Evolutionary conservation across 176 grass and related monocot genomes (phyloP).

Genomic region (Aegilops tauschii): DNA sequence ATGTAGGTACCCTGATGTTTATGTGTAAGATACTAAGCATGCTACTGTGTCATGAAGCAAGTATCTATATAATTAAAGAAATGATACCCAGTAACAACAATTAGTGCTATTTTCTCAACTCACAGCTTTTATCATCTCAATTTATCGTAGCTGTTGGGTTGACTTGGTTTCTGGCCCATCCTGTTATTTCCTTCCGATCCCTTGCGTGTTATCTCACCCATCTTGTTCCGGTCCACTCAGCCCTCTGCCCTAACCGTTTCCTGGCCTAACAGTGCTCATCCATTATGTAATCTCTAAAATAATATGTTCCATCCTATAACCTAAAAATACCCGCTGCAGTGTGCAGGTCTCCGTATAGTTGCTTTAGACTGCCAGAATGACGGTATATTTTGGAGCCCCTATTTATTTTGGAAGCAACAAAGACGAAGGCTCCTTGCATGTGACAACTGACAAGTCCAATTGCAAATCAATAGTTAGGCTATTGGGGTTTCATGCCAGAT

Average conservation of each 20-base stretch:
- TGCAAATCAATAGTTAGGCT: conserved; percentile 21
- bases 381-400: neutral
- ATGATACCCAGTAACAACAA: neutral
- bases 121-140: neutral
- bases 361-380: neutral
- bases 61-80: neutral
- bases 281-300: neutral
- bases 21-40: conserved; percentile 3
- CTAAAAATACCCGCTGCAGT: neutral
- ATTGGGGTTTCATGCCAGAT: neutral
- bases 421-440: conserved; percentile 3
- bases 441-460: neutral
- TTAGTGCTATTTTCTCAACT: neutral
- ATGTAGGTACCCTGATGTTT: conserved; percentile 4
- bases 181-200: neutral
- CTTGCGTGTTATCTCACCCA: neutral
- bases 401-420: conserved; percentile 15
- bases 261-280: neutral
- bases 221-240: neutral
- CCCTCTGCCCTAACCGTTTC: neutral
- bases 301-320: neutral
- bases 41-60: neutral
- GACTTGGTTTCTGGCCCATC: neutral
- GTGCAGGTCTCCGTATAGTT: neutral
- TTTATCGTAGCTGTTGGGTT: neutral